Evolutionary conservation across 768 basidiomycete genomes (phyloP).

Genomic region (Xerocomellus intermedius): DNA sequence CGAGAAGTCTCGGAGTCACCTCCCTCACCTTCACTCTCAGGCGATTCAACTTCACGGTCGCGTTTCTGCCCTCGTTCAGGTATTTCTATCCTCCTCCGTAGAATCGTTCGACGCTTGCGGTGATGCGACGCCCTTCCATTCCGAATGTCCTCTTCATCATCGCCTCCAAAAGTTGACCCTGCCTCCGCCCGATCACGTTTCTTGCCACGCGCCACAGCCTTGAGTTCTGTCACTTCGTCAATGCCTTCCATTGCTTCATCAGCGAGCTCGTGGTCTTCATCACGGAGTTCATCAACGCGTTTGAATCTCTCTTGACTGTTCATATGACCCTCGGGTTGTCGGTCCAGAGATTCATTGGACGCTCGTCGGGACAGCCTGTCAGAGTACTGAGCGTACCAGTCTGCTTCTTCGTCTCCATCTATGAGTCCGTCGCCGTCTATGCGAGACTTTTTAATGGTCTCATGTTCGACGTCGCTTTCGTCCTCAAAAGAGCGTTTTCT

Average conservation of each 20-base stretch:
- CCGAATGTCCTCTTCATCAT: slow-evolving; percentile 41
- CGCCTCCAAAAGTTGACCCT: slow-evolving; percentile 67
- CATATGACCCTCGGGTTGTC: slow-evolving; percentile 39
- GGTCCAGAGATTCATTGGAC: slow-evolving; percentile 49
- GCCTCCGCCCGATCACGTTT: slow-evolving; percentile 78
- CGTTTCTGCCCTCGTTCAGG: slow-evolving; percentile 61
- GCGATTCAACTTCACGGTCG: slow-evolving; percentile 53
- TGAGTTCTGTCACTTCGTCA: slow-evolving; percentile 39
- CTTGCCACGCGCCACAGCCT: slow-evolving; percentile 47
- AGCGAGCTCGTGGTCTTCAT: slow-evolving; percentile 44
- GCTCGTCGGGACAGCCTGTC: slow-evolving; percentile 36
- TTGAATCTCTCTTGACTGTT: slow-evolving; percentile 44
- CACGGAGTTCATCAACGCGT: slow-evolving; percentile 41
- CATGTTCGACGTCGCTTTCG: slow-evolving; percentile 42
- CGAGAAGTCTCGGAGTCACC: slow-evolving; percentile 11
- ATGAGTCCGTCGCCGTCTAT: slow-evolving; percentile 48
- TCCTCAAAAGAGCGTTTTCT: slow-evolving; percentile 46
- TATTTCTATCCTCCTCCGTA: slow-evolving; percentile 51
- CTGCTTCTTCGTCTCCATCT: slow-evolving; percentile 49
- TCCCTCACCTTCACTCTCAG: slow-evolving; percentile 32
- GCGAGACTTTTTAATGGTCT: slow-evolving; percentile 51
- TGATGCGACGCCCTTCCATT: slow-evolving; percentile 44
- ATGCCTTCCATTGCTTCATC: slow-evolving; percentile 37
- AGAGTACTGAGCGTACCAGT: slow-evolving; percentile 35
- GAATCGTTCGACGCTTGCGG: slow-evolving; percentile 57